Percentiles rank a stretch among this genome's conserved stretches.
Conservation (phyloP, 2,329 filamentous ascomycete genomes). For the Stachybotrys chlorohalonatus region DNA sequence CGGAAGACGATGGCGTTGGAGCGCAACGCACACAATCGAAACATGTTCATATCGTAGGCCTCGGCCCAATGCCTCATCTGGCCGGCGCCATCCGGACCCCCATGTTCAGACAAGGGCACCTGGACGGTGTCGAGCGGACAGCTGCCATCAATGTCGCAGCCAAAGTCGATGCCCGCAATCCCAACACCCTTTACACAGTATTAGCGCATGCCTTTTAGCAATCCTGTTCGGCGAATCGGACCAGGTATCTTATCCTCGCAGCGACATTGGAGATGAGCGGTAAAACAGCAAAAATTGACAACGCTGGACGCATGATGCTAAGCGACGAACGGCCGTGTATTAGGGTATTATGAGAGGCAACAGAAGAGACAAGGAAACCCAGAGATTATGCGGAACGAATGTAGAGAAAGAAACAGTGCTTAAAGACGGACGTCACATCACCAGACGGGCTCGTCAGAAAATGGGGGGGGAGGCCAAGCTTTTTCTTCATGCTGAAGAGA, state of each 20-base stretch:
- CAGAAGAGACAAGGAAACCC: neutral
- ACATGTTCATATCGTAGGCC: conserved; percentile 43
- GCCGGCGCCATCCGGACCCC: conserved; percentile 28
- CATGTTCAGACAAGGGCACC: conserved; percentile 21
- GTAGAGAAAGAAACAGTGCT: no score
- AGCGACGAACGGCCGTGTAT: neutral
- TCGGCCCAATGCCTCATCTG: conserved; percentile 50
- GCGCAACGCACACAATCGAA: conserved; percentile 33
- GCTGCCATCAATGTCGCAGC: conserved; percentile 34
- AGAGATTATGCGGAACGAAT: no score
- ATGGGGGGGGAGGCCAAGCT: no score
- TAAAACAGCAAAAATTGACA: neutral
- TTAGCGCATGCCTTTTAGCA: neutral
- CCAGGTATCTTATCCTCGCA: neutral
- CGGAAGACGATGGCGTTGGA: neutral
- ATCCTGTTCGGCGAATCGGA: neutral
- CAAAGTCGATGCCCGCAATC: conserved; percentile 39
- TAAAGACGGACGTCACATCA: no score
- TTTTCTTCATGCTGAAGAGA: no score
- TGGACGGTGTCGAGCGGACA: conserved; percentile 25
- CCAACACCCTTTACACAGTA: conserved; percentile 25
- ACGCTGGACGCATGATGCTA: neutral
- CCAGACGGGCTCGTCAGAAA: no score
- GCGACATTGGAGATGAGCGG: neutral
- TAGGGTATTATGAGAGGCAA: neutral